phyloP scores from a whole-genome alignment of 352 stramenopile genomes.

The Pythium sukuiense region DNA sequence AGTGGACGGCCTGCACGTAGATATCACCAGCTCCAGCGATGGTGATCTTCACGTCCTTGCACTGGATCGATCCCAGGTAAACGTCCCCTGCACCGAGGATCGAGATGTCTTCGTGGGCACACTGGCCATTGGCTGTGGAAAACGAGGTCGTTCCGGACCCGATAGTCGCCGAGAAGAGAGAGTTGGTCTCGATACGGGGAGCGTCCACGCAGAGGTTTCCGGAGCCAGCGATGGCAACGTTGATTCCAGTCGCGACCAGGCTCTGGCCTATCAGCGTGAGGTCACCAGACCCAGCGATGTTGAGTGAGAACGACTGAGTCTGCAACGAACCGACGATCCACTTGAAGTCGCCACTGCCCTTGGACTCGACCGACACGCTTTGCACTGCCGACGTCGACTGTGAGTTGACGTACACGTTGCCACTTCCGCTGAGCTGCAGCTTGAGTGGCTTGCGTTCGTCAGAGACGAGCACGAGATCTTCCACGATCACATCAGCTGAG shows the following conservation, averaged over 20 bases:
- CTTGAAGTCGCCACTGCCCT: constrained; percentile 17
- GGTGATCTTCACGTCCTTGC: constrained; percentile 21
- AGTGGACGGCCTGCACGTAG: constrained; percentile 17
- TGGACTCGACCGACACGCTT: background rate
- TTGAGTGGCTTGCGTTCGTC: background rate
- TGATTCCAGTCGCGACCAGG: background rate
- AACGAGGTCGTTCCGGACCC: constrained; percentile 24
- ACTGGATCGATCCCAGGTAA: constrained; percentile 11
- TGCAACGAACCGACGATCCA: constrained; percentile 7
- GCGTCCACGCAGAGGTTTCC: constrained; percentile 23
- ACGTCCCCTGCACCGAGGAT: constrained; percentile 22
- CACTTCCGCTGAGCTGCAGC: constrained; percentile 17
- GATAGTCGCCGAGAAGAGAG: constrained; percentile 2
- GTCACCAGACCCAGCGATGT: constrained; percentile 19
- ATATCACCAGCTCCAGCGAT: constrained; percentile 19
- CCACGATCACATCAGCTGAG: constrained; percentile 22
- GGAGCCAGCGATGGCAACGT: constrained; percentile 21
- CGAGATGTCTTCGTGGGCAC: constrained; percentile 10
- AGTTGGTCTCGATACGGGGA: constrained; percentile 3
- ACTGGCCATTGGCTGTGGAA: constrained; percentile 7
- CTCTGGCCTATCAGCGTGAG: constrained; percentile 8
- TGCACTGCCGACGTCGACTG: background rate
- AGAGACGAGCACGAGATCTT: constrained; percentile 23
- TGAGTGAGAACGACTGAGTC: constrained; percentile 10
- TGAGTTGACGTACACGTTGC: constrained; percentile 21